phyloP scores from a whole-genome alignment of 495 filamentous ascomycete species.

The Penicillium cinerascens region DNA sequence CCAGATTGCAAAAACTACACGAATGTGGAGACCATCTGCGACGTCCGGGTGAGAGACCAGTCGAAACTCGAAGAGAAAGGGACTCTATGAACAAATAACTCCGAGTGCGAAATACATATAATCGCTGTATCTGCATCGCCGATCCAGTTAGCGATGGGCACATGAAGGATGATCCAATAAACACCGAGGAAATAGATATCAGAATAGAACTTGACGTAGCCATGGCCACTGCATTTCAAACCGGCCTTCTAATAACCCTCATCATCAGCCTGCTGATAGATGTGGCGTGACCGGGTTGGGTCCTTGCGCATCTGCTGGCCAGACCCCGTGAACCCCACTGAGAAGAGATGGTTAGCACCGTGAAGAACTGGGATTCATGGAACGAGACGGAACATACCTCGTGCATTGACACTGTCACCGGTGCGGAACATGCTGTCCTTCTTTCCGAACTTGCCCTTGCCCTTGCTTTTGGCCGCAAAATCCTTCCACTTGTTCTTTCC shows the following conservation, averaged over 20 bases:
- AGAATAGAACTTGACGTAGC: constrained; percentile 14
- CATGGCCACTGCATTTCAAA: constrained; percentile 2
- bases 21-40: neutral
- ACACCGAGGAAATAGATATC: constrained; percentile 11
- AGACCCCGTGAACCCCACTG: constrained; percentile 94
- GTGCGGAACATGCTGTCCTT: constrained; percentile 99
- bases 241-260: constrained; percentile 45
- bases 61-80: neutral
- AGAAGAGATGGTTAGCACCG: constrained; percentile 4
- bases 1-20: neutral
- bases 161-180: constrained; percentile 13
- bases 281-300: constrained; percentile 73
- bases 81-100: constrained; percentile 16
- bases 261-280: constrained; percentile 80
- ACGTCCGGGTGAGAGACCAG: too few species aligned
- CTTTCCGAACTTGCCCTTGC: constrained; percentile 75
- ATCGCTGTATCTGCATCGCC: constrained; percentile 30
- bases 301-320: constrained; percentile 95
- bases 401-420: constrained; percentile 74
- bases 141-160: constrained; percentile 34
- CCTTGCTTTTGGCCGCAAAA: constrained; percentile 76
- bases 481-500: constrained; percentile 94
- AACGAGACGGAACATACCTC: constrained; percentile 58
- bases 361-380: neutral
- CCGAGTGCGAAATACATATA: constrained; percentile 2